phyloP scores from a whole-genome alignment of 2,329 filamentous ascomycete genomes.

The Alternaria triticina region DNA sequence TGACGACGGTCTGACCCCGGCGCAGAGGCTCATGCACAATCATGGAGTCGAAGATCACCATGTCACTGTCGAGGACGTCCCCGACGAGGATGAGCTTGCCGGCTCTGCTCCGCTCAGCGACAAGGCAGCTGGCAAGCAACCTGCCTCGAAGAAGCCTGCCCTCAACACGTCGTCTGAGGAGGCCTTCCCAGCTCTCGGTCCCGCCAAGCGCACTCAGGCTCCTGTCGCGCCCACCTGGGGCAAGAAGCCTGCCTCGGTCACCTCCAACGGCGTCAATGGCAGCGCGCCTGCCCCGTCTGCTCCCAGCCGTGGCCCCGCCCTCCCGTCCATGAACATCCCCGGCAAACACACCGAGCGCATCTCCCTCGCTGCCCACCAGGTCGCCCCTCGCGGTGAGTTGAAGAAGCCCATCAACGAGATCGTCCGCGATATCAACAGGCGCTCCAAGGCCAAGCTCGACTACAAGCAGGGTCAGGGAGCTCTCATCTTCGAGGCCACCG shows the following conservation, averaged over 20 bases:
- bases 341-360: slow-evolving; percentile 82
- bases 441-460: slow-evolving; percentile 84
- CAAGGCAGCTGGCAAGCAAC: slow-evolving; percentile 74
- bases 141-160: slow-evolving; percentile 52
- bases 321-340: slow-evolving; percentile 74
- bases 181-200: slow-evolving; percentile 89
- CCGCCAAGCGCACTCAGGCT: slow-evolving; percentile 66
- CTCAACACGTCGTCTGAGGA: slow-evolving; percentile 89
- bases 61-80: slow-evolving; percentile 78
- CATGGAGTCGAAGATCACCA: slow-evolving; percentile 61
- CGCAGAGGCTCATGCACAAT: slow-evolving; percentile 69
- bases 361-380: slow-evolving; percentile 74
- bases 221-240: slow-evolving; percentile 79
- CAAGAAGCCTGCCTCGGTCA: slow-evolving; percentile 63
- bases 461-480: slow-evolving; percentile 76
- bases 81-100: slow-evolving; percentile 76
- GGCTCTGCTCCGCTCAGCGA: slow-evolving; percentile 62
- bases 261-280: slow-evolving; percentile 57
- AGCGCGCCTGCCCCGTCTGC: slow-evolving; percentile 53
- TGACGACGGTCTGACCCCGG: slow-evolving; percentile 48
- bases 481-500: slow-evolving; percentile 83
- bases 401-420: slow-evolving; percentile 86
- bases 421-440: slow-evolving; percentile 89
- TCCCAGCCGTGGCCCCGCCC: slow-evolving; percentile 41
- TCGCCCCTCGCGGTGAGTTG: slow-evolving; percentile 77